Base-by-base conservation (phyloP, 306 rosid species). In the Glycyrrhiza uralensis region DNA sequence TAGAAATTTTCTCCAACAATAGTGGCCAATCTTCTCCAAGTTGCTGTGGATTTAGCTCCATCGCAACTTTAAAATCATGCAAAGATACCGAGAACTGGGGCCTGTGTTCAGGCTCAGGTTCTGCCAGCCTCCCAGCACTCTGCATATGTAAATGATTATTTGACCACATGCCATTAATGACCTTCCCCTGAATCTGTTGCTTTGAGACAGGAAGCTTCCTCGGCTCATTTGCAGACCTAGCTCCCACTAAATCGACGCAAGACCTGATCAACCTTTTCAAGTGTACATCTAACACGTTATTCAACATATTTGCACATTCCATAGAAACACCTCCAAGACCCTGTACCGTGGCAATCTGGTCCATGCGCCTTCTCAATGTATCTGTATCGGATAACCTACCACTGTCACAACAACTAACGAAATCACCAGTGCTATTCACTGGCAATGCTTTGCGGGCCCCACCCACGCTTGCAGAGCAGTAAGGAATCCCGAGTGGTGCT, bases 1-100 rank as follows among this genome's bases (percentile, higher is more conserved):
- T 87, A 64, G 85, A 82, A 57, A 94, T 86, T 83, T 91, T 94
- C 86, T 94, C 98, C 76, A 89, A 80, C 45, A 82, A 81, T 86
- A 89, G 71, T 1, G 98, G 96, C 98, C 98, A 91, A 82, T 91
- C 98, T 82, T 91, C 96, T 69, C 98, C 97, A 77, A 94, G 97
- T 75, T 91, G 96, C 83, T 75, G 90, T 18, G 97, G 98, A 89
- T 87, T 89, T 75, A 94, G 82, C 81, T 87, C 97, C 97, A 91
- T 91, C 24, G 98, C 97, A 74, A 94, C 91, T 83, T 91, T 94
- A 74, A 94, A 91, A 85, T 94, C 98, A 44, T 79, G 87, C 80
- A 85, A 76, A 59, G 98, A 94, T 66, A 85, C 81, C 0, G 80
- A 75, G 73, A 83, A 57, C 5, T 66, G 84, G 7, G 72, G 75